Evolutionary conservation across 1,139 yeast species (phyloP).

Genomic region (Kodamaea derodonti): DNA sequence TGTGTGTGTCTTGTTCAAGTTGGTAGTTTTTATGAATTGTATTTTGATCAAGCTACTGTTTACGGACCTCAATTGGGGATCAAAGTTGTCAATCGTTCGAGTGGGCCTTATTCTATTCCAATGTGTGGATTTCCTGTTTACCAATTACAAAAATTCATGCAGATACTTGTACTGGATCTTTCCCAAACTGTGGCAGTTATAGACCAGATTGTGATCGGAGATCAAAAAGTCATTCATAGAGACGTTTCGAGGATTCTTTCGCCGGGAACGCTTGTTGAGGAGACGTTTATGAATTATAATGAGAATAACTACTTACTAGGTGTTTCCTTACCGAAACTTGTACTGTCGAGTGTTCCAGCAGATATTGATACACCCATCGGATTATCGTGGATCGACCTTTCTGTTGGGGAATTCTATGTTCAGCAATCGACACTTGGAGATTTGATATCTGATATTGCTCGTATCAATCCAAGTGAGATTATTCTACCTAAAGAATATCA

Average conservation of each 20-base stretch:
- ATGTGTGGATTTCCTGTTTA: conserved; percentile 90
- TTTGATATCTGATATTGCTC: conserved; percentile 56
- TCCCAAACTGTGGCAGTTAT: conserved; percentile 74
- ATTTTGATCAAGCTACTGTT: conserved; percentile 79
- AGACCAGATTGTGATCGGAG: conserved; percentile 53
- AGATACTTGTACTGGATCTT: conserved; percentile 64
- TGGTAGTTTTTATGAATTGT: conserved; percentile 84
- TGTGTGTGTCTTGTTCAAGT: conserved; percentile 84
- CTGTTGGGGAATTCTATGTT: conserved; percentile 73
- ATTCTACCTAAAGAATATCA: conserved; percentile 41
- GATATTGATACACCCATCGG: conserved; percentile 58
- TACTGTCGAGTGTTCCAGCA: conserved; percentile 26
- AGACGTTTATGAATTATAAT: conserved; percentile 70
- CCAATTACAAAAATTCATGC: conserved; percentile 70
- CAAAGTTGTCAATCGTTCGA: conserved; percentile 36
- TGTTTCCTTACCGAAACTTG: conserved; percentile 47
- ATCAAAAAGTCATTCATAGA: conserved; percentile 48
- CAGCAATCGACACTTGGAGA: conserved; percentile 56
- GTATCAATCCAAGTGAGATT: conserved; percentile 69
- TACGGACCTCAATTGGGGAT: conserved; percentile 72
- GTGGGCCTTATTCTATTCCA: conserved; percentile 51
- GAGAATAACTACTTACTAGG: conserved; percentile 70
- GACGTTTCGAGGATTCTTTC: conserved; percentile 78
- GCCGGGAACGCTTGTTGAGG: conserved; percentile 92
- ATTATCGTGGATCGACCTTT: conserved; percentile 83